Evolutionary conservation across 1,139 yeast species (phyloP).

Genomic region (Pichia norvegensis): DNA sequence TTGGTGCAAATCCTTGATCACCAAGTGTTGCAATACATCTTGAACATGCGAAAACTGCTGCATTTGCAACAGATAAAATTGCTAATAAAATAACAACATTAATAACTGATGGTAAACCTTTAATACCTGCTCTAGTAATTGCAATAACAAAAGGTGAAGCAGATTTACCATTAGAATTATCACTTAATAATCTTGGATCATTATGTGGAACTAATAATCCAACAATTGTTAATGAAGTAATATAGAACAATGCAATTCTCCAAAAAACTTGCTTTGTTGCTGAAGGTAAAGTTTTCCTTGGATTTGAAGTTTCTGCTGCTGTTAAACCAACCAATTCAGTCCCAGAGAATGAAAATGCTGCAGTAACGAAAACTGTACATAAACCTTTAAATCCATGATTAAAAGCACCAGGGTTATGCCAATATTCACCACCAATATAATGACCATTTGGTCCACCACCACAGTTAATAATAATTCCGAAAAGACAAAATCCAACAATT

Average conservation of each 20-base stretch:
- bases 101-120: constrained; percentile 46
- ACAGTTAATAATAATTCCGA: constrained; percentile 56
- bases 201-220: constrained; percentile 48
- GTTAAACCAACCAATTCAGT: constrained; percentile 73
- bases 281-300: constrained; percentile 52
- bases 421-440: constrained; percentile 49
- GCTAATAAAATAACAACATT: constrained; percentile 62
- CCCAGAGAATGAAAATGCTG: constrained; percentile 80
- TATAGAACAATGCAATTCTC: constrained; percentile 56
- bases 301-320: constrained; percentile 71
- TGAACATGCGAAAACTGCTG: constrained; percentile 66
- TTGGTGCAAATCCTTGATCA: constrained; percentile 73
- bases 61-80: constrained; percentile 61
- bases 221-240: constrained; percentile 46
- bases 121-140: constrained; percentile 38
- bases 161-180: constrained; percentile 32
- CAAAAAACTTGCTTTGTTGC: constrained; percentile 65
- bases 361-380: constrained; percentile 64
- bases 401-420: constrained; percentile 54
- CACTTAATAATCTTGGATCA: constrained; percentile 40
- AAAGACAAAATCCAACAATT: constrained; percentile 52
- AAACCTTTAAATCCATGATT: constrained; percentile 63
- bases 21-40: constrained; percentile 74
- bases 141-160: constrained; percentile 49
- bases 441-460: constrained; percentile 59